These are phyloP conservation scores for Clavispora vitiphila DNA, from an alignment of 805 yeast genomes.

Conservation along the genomic window DNA sequence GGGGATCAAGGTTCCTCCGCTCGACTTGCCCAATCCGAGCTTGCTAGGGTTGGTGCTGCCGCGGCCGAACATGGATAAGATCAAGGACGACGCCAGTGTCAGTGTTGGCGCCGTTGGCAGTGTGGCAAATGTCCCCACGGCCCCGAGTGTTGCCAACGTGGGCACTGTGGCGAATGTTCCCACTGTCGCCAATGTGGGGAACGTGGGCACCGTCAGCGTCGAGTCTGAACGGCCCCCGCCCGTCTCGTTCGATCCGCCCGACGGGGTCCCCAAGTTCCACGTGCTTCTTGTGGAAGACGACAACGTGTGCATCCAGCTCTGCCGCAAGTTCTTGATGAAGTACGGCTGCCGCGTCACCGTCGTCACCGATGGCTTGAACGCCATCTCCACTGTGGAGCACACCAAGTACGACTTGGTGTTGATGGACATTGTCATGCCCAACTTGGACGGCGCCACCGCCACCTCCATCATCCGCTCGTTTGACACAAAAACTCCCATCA, in stretches of 20 bases:
- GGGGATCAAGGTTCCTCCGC: constrained; percentile 65
- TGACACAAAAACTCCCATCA: constrained; percentile 81
- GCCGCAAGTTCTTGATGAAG: constrained; percentile 75
- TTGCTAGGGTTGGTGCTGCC: constrained; percentile 19
- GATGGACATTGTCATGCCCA: constrained; percentile 90
- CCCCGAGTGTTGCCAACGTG: not conserved
- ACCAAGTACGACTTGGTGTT: constrained; percentile 70
- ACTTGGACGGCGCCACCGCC: constrained; percentile 84
- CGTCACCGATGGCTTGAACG: constrained; percentile 88
- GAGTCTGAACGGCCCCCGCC: constrained; percentile 10
- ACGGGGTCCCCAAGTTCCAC: constrained; percentile 46
- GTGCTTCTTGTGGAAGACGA: constrained; percentile 79
- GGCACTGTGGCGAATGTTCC: not conserved
- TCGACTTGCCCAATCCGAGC: constrained; percentile 48
- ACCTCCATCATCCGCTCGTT: constrained; percentile 83
- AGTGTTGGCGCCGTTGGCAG: not conserved
- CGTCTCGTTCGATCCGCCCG: not conserved
- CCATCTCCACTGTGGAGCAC: constrained; percentile 70
- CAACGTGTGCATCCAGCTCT: constrained; percentile 73
- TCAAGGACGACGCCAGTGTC: constrained; percentile 1
- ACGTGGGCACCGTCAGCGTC: not conserved
- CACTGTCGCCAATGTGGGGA: no score
- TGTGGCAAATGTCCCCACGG: not conserved
- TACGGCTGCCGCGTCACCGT: constrained; percentile 92
- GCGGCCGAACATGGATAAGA: not conserved